Evolutionary conservation across 2,329 filamentous ascomycete species (phyloP), one percentile per base, ranked within the genome.

Genomic region (Fusarium tanahbumbuense): DNA sequence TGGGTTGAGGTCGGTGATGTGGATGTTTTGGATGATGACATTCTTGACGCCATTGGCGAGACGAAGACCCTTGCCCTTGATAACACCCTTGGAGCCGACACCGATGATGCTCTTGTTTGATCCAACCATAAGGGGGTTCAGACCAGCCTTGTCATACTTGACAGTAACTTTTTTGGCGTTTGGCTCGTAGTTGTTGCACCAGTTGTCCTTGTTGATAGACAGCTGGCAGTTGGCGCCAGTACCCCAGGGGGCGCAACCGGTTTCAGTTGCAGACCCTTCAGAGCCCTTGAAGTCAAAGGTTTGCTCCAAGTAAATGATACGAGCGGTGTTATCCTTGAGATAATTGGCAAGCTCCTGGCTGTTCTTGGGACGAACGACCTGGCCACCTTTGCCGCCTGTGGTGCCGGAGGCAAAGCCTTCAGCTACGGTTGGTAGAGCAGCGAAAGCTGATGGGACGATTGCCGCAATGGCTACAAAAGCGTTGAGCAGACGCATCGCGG

Each of bases 11-110:
- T 86, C 79, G 49, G 85, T 87, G 73, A 88, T 82, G 55, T 84
- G 82, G 57, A 88, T 79, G 78, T 87, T 88, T 81, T 88, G 87
- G 76, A 89, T 85, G 73, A 90, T 89, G 75, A 91, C 79, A 76
- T 90, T 88, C 64, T 73, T 77, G 75, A 76, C 81, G 58, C 79
- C 80, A 44, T 60, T 67, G 57, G 81, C 79, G 22, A 87, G 81
- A 28, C 85, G 83, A 22, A 88, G 77, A 64, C 87, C 87, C 80
- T 88, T 88, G 72, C 87, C 87, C 73, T 83, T 84, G 76, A 89
- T 88, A 34, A 88, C 76, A 76, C 86, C 87, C 67, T 80, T 80
- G 70, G 75, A 78, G 56, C 87, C 87, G 60, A 82, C 77, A 20
- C 88, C 87, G 41, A 89, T 76, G 56, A 90, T 71, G 20, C 83